phyloP scores from a whole-genome alignment of 2,329 filamentous ascomycete genomes.

The Talaromyces marneffei region DNA sequence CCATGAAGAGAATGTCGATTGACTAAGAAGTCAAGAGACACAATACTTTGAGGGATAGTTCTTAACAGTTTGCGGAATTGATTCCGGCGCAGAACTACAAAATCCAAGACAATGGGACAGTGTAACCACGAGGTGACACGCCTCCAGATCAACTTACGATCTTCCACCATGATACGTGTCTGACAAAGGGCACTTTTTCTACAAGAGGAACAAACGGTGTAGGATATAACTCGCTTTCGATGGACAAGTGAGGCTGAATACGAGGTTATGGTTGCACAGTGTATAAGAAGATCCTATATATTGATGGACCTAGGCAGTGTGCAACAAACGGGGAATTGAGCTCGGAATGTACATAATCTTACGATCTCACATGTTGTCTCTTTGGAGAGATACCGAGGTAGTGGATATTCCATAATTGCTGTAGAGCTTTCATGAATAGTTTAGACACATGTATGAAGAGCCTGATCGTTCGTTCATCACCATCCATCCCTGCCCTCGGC shows the following conservation, averaged over 20 bases:
- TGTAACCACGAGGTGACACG: not conserved
- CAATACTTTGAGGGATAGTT: too few species aligned
- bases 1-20: not conserved
- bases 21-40: not conserved
- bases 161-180: not conserved
- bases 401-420: not conserved
- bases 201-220: not conserved
- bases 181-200: not conserved
- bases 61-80: too few species aligned
- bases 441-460: too few species aligned
- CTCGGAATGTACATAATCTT: not conserved
- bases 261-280: not conserved
- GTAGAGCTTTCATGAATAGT: not conserved
- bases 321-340: not conserved
- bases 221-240: too few species aligned
- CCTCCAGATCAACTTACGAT: not conserved
- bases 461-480: conserved; percentile 1
- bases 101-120: not conserved
- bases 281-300: not conserved
- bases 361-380: not conserved
- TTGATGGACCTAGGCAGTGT: not conserved
- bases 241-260: not conserved
- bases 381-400: not conserved
- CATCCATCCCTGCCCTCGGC: conserved; percentile 24
- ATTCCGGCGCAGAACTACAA: not conserved